Conservation (phyloP, 2,329 filamentous ascomycete species). For the Ceratocystis alfenasii region DNA sequence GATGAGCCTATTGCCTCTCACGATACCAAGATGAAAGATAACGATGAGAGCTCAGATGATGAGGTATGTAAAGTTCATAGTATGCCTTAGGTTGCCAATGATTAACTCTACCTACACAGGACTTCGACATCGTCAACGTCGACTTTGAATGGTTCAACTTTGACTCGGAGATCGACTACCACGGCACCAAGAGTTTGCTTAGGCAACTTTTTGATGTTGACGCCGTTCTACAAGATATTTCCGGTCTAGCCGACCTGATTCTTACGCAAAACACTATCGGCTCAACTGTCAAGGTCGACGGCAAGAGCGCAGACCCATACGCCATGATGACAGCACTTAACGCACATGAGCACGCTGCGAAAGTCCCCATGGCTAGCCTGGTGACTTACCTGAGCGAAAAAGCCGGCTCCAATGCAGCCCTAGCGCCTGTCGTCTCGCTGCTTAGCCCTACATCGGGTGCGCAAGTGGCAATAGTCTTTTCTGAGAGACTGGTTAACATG, state of each 20-base stretch:
- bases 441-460: slow-evolving; percentile 29
- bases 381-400: slow-evolving; percentile 56
- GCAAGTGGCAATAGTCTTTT: slow-evolving; percentile 75
- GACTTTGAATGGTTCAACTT: slow-evolving; percentile 99
- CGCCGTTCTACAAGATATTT: slow-evolving; percentile 73
- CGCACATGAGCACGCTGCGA: slow-evolving; percentile 63
- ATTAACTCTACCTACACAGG: slow-evolving; percentile 38
- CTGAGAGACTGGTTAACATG: slow-evolving; percentile 91
- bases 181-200: slow-evolving; percentile 79
- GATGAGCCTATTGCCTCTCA: slow-evolving; percentile 35
- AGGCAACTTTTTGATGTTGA: slow-evolving; percentile 90
- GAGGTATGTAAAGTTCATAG: slow-evolving; percentile 33
- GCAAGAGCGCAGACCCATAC: slow-evolving; percentile 83
- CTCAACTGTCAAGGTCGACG: slow-evolving; percentile 94
- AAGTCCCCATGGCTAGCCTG: slow-evolving; percentile 58
- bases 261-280: slow-evolving; percentile 77
- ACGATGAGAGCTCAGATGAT: slow-evolving; percentile 39
- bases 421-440: slow-evolving; percentile 31
- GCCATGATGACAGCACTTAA: slow-evolving; percentile 86
- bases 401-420: slow-evolving; percentile 44
- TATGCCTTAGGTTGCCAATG: slow-evolving; percentile 18
- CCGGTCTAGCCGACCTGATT: slow-evolving; percentile 73
- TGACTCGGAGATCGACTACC: slow-evolving; percentile 78
- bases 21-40: slow-evolving; percentile 37
- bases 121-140: slow-evolving; percentile 83